Base-by-base conservation (phyloP, 2,329 filamentous ascomycete species). In the Aspergillus eucalypticola region DNA sequence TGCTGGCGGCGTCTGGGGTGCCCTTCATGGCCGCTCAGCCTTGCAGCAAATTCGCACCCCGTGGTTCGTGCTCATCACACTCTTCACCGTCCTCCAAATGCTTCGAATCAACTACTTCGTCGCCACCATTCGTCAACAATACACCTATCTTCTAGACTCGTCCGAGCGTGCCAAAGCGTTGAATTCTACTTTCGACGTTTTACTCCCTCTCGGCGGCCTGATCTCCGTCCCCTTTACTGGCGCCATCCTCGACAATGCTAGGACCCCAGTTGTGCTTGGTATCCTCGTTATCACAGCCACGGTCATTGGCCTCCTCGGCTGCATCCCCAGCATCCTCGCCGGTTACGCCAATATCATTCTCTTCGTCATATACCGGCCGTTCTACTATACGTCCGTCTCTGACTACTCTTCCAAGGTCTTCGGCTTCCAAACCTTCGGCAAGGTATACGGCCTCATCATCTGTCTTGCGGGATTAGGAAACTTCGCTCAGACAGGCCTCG, bases 391-490 rank as follows among this genome's bases (percentile, higher is more conserved):
- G 0, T 86, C 91, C 2, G 90, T 96, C 8, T 92, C 89, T 60
- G 92, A 96, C 78, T 96, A 96, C 75, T 86, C 87, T 19, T 92
- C 91, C 62, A 96, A 96, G 77, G 92, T 96, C 38, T 96, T 96
- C 73, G 92, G 92, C 15, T 96, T 96, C 78, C 84, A 88, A 62
- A 96, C 92, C 0, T 96, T 96, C 67, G 93, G 92, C 49, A 96
- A 91, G 59, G 92, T 97, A n/a, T 96, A 96, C 75, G 92, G 92
- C 10, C 83, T 93, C 19, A 90, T 96, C 66, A 96, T 96, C 67
- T 96, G 91, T 75, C 78, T 95, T 1, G 89, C 92, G 0, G 92
- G 93, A 0, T 74, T 96, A 0, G 83, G 92, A 70, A 96, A 96
- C 76, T 93, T 97, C 70, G 86, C 86, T 1, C 92, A 96, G 78